A percentile compares a stretch with the other conserved stretches of the same genome.
Conservation (phyloP, 345 rosid species). For the Acer campestre region DNA sequence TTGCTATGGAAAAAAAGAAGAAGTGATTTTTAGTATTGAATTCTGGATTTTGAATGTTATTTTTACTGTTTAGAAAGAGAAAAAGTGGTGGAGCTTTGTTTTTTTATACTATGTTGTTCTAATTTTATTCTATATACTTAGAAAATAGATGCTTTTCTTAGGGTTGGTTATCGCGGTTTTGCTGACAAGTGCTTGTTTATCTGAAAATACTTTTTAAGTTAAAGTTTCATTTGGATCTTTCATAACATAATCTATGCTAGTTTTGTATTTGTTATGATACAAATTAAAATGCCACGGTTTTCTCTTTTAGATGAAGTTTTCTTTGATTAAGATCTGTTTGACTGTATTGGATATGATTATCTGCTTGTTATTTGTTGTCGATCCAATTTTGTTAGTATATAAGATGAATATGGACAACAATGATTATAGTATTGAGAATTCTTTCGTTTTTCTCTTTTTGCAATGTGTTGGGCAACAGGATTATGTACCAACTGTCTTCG, state of each 20-base stretch:
- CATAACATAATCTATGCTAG: background rate
- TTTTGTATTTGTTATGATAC: background rate
- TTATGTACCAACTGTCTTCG: constrained; percentile 85
- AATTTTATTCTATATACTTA: background rate
- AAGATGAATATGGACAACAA: background rate
- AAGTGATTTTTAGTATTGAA: background rate
- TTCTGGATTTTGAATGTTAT: background rate
- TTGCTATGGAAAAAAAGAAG: background rate
- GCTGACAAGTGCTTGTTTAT: background rate
- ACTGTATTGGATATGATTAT: background rate
- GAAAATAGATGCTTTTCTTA: background rate
- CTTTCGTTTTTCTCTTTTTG: constrained; percentile 3
- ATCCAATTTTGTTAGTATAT: background rate
- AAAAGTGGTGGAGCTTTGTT: background rate
- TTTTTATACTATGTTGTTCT: background rate
- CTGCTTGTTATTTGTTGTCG: background rate
- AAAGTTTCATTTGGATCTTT: background rate
- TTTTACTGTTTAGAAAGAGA: background rate
- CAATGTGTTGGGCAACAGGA: constrained; percentile 46
- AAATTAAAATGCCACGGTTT: background rate
- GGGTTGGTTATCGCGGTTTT: background rate
- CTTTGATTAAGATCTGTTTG: background rate
- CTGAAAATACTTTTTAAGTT: background rate
- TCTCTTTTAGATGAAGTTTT: background rate
- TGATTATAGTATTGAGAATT: constrained; percentile 6